phyloP scores from a whole-genome alignment of 768 basidiomycete genomes.

The Tulasnella sp. region DNA sequence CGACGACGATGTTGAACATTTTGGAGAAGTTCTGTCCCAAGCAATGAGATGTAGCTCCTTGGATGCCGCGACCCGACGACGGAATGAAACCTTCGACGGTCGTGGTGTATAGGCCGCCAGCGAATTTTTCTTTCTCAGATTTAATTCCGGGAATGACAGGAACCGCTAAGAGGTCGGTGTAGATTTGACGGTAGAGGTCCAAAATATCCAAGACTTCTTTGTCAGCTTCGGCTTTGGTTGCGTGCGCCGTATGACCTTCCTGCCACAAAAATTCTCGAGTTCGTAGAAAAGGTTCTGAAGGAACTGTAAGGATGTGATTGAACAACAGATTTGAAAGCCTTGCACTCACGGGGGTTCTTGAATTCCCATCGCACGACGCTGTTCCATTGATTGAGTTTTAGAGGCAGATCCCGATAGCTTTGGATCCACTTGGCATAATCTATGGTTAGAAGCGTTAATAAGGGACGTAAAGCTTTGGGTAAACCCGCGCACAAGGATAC shows the following conservation, averaged over 20 bases:
- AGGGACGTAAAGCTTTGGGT: neutral
- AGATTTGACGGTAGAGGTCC: constrained; percentile 89
- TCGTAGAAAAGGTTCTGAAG: constrained; percentile 90
- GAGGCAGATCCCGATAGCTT: constrained; percentile 88
- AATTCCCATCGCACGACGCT: constrained; percentile 99
- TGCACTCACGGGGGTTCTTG: constrained; percentile 81
- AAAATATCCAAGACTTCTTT: constrained; percentile 87
- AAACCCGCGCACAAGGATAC: constrained; percentile 74
- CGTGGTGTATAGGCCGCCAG: constrained; percentile 95
- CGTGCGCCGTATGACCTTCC: constrained; percentile 94
- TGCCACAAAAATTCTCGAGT: constrained; percentile 99
- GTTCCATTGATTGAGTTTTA: constrained; percentile 99
- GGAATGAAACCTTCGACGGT: constrained; percentile 98
- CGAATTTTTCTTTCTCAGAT: constrained; percentile 99
- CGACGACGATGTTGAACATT: constrained; percentile 98
- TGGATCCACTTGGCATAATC: constrained; percentile 99
- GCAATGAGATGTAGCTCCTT: constrained; percentile 95
- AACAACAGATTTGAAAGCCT: neutral
- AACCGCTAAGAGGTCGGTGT: constrained; percentile 93
- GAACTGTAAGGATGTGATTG: neutral
- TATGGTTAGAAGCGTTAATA: constrained; percentile 24
- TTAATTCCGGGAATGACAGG: constrained; percentile 96
- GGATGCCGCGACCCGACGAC: constrained; percentile 92
- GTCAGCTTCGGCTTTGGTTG: constrained; percentile 83
- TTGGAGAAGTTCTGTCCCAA: constrained; percentile 97